Evolutionary conservation across 2,329 filamentous ascomycete genomes (phyloP).

Genomic region (Aschersonia sp.): DNA sequence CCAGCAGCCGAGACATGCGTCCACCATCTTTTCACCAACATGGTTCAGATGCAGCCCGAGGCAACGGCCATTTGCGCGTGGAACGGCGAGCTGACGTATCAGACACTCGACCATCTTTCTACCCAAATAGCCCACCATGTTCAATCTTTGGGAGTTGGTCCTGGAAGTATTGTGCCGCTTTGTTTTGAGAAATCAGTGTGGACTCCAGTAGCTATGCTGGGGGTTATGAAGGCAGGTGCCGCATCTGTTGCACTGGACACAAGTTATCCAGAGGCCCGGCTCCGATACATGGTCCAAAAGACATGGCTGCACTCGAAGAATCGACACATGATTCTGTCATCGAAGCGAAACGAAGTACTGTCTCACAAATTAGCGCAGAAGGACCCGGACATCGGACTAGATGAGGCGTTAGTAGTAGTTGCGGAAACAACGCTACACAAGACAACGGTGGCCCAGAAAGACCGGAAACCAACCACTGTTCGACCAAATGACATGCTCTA

Average conservation of each 20-base stretch:
- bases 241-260: constrained; percentile 6
- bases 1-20: constrained; percentile 4
- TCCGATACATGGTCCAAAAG: constrained; percentile 2
- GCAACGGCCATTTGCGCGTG: constrained; percentile 10
- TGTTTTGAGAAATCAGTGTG: constrained; percentile 21
- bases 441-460: background rate
- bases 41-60: constrained; percentile 2
- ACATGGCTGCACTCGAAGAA: background rate
- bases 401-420: background rate
- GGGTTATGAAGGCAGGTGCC: constrained; percentile 17
- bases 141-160: constrained; percentile 7
- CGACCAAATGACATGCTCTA: constrained; percentile 1
- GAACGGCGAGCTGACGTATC: constrained; percentile 12
- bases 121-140: constrained; percentile 5
- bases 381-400: background rate
- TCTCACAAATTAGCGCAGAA: background rate
- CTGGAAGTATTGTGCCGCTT: constrained; percentile 13
- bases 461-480: background rate
- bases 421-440: background rate
- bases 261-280: constrained; percentile 4
- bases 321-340: background rate
- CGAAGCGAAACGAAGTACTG: background rate
- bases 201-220: constrained; percentile 15
- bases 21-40: constrained; percentile 8
- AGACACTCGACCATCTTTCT: constrained; percentile 6